These are phyloP conservation scores for Microcyclosporella mali DNA, from an alignment of 2,329 filamentous ascomycete genomes.

Conservation along the genomic window DNA sequence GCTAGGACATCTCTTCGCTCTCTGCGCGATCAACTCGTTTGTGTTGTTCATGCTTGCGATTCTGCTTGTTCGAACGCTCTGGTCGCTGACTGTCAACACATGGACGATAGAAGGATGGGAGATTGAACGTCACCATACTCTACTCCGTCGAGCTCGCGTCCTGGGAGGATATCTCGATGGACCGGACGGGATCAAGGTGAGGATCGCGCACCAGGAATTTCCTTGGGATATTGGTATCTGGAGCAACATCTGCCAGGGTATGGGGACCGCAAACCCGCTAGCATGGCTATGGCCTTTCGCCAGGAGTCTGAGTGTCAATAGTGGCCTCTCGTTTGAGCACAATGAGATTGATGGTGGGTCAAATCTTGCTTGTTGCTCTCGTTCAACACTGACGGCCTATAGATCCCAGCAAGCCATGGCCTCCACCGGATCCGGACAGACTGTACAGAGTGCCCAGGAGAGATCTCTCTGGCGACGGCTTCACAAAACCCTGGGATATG, in stretches of 20 bases:
- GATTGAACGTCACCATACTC: slow-evolving; percentile 43
- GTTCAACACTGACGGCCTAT: slow-evolving; percentile 26
- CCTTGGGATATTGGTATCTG: slow-evolving; percentile 76
- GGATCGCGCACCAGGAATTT: slow-evolving; percentile 63
- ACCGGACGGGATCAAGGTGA: slow-evolving; percentile 49
- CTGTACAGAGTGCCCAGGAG: slow-evolving; percentile 28
- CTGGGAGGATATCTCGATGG: slow-evolving; percentile 53
- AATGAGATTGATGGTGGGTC: slow-evolving; percentile 66
- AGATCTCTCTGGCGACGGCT: slow-evolving; percentile 29
- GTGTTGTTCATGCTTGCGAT: slow-evolving; percentile 58
- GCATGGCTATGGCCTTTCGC: slow-evolving; percentile 66
- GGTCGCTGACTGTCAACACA: slow-evolving; percentile 60
- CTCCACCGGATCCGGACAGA: slow-evolving; percentile 47
- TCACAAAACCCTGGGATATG: slow-evolving; percentile 39
- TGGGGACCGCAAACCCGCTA: slow-evolving; percentile 62
- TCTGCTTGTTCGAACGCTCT: slow-evolving; percentile 57
- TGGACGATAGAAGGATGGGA: slow-evolving; percentile 80
- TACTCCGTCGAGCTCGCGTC: slow-evolving; percentile 40
- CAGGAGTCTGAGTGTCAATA: slow-evolving; percentile 42
- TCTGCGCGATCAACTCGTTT: slow-evolving; percentile 53
- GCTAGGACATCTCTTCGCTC: slow-evolving; percentile 56
- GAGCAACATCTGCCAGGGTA: slow-evolving; percentile 66
- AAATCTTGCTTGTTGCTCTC: slow-evolving; percentile 30
- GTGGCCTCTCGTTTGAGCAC: slow-evolving; percentile 58
- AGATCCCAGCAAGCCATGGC: slow-evolving; percentile 39